Base-by-base conservation (phyloP, 1,284 basidiomycete species). In the Hymenochaete sp. region DNA sequence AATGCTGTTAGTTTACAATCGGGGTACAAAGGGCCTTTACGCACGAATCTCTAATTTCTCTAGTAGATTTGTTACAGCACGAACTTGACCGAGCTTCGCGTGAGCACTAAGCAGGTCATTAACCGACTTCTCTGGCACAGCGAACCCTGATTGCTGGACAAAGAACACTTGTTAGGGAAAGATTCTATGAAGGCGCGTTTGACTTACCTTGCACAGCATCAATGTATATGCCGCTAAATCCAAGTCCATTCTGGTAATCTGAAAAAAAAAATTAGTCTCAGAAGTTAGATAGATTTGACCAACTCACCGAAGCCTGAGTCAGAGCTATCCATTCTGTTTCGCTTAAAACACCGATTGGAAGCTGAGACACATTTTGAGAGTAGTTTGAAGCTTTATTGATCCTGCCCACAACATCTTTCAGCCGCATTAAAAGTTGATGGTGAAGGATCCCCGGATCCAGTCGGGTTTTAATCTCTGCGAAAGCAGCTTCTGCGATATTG, bases 321-420 rank as follows among this genome's bases (percentile, higher is more conserved):
- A 82, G 59, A 2, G 77, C 67, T 24, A 66, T 59, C 64, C 73
- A 79, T 56, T 82, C 79, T 2, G 62, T 51, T 2, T 61, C 46
- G 0, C 75, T 65, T 8, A 80, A 56, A 8, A 79, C 40, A 4
- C 61, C 60, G 8, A 70, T 51, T 11, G 69, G 65, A 22, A 71
- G 13, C 25, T 38, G 22, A 8, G n/a, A 22, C n/a, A n/a, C n/a
- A n/a, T n/a, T n/a, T n/a, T n/a, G n/a, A n/a, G n/a, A n/a, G n/a
- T n/a, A n/a, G n/a, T n/a, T n/a, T 38, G 27, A 13, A 3, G 36
- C 18, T 39, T 27, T 36, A 13, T 36, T 29, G 3, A 42, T n/a
- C 6, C 21, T 28, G 4, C 31, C 27, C 5, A 46, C 40, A 24
- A 46, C 36, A 14, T 50, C 44, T 11, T 26, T 22, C 13, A 46